phyloP scores from a whole-genome alignment of 257 asterid genomes.

The Buddleja alternifolia region DNA sequence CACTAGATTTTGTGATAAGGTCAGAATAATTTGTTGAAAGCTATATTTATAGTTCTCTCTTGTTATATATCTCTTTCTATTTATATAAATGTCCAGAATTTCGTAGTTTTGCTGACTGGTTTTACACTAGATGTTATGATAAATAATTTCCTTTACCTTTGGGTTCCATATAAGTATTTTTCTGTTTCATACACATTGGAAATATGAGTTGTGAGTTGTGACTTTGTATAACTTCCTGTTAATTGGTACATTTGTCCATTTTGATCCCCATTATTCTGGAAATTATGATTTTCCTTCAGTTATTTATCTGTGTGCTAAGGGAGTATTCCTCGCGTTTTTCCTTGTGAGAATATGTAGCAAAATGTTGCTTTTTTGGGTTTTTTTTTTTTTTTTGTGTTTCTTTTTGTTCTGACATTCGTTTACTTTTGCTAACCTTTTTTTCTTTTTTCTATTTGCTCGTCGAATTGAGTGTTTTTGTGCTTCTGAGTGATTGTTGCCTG shows the following conservation, averaged over 20 bases:
- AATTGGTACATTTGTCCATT: not conserved
- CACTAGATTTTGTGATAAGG: not conserved
- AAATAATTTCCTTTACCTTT: not conserved
- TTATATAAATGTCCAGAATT: no score
- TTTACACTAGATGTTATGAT: not conserved
- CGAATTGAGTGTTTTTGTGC: slow-evolving; percentile 11
- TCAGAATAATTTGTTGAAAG: no score
- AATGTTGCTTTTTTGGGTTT: no score
- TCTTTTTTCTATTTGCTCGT: not conserved
- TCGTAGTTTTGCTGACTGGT: not conserved
- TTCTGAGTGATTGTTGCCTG: slow-evolving; percentile 18
- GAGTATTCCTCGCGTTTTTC: slow-evolving; percentile 2
- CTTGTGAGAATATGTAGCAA: not conserved
- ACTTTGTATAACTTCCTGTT: slow-evolving; percentile 21
- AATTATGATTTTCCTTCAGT: not conserved
- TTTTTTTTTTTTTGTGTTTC: not conserved
- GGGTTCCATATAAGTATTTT: not conserved
- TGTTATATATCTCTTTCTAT: no score
- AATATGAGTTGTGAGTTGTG: not conserved
- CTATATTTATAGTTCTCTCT: no score
- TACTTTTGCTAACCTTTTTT: not conserved
- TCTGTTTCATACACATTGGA: no score
- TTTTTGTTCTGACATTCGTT: not conserved
- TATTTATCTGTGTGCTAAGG: not conserved
- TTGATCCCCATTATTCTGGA: slow-evolving; percentile 11